phyloP scores from a whole-genome alignment of 768 basidiomycete genomes.

The Ramaria sp. region DNA sequence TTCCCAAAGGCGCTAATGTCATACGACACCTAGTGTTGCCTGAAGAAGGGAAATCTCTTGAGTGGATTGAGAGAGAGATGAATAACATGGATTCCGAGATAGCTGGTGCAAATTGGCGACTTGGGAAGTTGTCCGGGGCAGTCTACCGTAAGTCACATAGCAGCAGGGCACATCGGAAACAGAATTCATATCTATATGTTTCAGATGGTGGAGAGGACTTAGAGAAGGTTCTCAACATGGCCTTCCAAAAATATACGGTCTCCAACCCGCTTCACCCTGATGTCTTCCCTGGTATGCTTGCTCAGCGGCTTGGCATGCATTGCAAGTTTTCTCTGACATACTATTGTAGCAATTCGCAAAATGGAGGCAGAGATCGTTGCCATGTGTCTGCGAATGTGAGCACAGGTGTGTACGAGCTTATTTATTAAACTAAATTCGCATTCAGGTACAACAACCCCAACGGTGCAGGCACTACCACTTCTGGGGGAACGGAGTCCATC shows the following conservation, averaged over 20 bases:
- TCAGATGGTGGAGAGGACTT: constrained; percentile 78
- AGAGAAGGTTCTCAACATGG: constrained; percentile 65
- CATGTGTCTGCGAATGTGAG: constrained; percentile 65
- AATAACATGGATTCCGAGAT: constrained; percentile 62
- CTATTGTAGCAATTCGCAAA: constrained; percentile 55
- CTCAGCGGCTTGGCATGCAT: background rate
- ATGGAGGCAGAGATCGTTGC: constrained; percentile 96
- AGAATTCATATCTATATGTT: background rate
- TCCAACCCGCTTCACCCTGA: constrained; percentile 91
- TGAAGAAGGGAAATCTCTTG: constrained; percentile 45
- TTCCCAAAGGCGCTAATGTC: constrained; percentile 53
- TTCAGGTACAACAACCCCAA: constrained; percentile 63
- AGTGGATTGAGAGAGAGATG: constrained; percentile 76
- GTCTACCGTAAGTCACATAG: constrained; percentile 57
- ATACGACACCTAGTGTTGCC: constrained; percentile 61
- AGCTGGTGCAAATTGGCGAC: constrained; percentile 42
- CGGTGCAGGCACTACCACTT: constrained; percentile 88
- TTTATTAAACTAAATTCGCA: constrained; percentile 1
- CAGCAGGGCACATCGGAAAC: constrained; percentile 1
- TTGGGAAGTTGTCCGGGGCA: constrained; percentile 74
- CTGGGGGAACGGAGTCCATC: constrained; percentile 93
- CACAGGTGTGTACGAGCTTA: background rate
- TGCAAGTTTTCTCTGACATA: background rate
- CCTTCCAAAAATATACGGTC: constrained; percentile 72
- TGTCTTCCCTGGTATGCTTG: constrained; percentile 53